A percentile compares a stretch with the other conserved stretches of the same genome.
Conservation (phyloP, 805 yeast genomes). For the Kodamaea laetipori region DNA sequence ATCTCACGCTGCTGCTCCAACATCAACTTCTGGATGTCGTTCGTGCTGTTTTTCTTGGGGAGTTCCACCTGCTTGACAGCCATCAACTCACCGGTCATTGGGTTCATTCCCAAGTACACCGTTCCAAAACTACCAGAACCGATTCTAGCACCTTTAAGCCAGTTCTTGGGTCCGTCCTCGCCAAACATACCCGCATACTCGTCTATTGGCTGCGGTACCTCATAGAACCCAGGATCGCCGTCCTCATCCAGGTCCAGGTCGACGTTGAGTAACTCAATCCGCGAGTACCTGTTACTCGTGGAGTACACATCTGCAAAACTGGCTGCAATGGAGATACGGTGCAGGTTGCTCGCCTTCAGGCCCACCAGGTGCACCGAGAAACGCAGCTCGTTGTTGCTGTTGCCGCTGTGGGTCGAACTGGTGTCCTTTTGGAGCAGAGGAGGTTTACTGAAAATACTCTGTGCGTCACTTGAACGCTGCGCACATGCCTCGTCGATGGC, state of each 20-base stretch:
- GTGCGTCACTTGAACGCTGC: constrained; percentile 23
- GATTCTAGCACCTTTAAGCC: constrained; percentile 91
- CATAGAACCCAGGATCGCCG: constrained; percentile 16
- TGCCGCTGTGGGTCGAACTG: constrained; percentile 21
- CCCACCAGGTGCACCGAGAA: constrained; percentile 13
- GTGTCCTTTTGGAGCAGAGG: constrained; percentile 24
- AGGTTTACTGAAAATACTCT: constrained; percentile 29
- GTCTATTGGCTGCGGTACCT: constrained; percentile 28
- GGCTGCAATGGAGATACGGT: constrained; percentile 31
- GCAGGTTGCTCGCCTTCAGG: constrained; percentile 12
- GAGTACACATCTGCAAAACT: constrained; percentile 26
- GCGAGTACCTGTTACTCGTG: constrained; percentile 37
- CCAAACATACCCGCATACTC: constrained; percentile 47
- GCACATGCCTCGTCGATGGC: constrained; percentile 54
- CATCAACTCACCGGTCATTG: constrained; percentile 91
- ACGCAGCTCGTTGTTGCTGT: constrained; percentile 18
- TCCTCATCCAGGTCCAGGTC: constrained; percentile 35
- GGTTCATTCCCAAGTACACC: constrained; percentile 89
- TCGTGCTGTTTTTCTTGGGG: constrained; percentile 44
- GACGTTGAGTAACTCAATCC: constrained; percentile 49
- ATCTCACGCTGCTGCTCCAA: constrained; percentile 86
- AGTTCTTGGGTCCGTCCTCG: constrained; percentile 66
- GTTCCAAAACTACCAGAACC: constrained; percentile 96
- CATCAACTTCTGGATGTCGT: constrained; percentile 48
- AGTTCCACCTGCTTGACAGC: constrained; percentile 93